phyloP scores from a whole-genome alignment of 768 basidiomycete genomes.

The Kwoniella europaea region DNA sequence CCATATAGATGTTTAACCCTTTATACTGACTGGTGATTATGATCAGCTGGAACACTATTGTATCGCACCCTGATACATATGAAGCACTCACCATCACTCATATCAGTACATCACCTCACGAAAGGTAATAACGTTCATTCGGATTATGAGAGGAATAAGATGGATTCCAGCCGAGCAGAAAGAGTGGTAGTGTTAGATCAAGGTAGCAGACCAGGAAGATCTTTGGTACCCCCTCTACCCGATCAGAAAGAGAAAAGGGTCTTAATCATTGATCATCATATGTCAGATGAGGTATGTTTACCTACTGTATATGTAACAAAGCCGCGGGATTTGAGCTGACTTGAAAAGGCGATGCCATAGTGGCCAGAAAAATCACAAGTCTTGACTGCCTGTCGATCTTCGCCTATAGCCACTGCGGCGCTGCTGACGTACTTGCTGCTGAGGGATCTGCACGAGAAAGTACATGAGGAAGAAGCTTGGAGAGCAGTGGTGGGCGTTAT shows the following conservation, averaged over 20 bases:
- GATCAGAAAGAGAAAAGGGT: conserved; percentile 35
- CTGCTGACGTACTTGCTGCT: conserved; percentile 62
- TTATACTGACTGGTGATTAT: not conserved
- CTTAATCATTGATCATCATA: conserved; percentile 64
- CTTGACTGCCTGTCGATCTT: conserved; percentile 60
- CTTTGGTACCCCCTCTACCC: conserved; percentile 47
- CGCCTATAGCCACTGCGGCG: conserved; percentile 62
- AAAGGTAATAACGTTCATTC: conserved; percentile 62
- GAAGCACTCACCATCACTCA: conserved; percentile 52
- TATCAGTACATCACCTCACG: conserved; percentile 60
- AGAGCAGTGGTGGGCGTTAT: conserved; percentile 61
- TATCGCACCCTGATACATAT: conserved; percentile 60
- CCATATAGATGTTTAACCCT: not conserved
- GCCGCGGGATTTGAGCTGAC: no score
- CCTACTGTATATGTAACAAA: not conserved
- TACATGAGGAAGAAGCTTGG: conserved; percentile 57
- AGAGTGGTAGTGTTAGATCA: conserved; percentile 62
- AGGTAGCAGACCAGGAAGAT: conserved; percentile 60
- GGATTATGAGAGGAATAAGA: conserved; percentile 51
- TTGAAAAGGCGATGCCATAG: conserved; percentile 3
- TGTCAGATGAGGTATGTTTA: conserved; percentile 56
- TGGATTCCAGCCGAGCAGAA: conserved; percentile 52
- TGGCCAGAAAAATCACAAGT: conserved; percentile 60
- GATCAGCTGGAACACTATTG: conserved; percentile 58
- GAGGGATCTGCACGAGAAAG: conserved; percentile 55